phyloP scores from a whole-genome alignment of 768 basidiomycete genomes.

The Termitomyces sp. region DNA sequence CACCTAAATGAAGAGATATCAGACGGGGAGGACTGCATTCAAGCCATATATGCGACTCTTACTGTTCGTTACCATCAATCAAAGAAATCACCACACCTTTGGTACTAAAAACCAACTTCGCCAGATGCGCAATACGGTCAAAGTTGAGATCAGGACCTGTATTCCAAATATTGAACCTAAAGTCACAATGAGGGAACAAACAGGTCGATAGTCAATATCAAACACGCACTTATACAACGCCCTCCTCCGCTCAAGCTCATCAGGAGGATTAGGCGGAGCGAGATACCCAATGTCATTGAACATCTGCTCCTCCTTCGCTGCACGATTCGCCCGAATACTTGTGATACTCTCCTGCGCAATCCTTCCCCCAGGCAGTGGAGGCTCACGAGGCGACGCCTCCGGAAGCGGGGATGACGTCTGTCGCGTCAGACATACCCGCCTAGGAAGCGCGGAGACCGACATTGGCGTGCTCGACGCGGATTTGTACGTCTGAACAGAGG shows the following conservation, averaged over 20 bases:
- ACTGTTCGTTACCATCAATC: conserved; percentile 85
- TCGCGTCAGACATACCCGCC: conserved; percentile 54
- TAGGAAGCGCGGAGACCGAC: conserved; percentile 47
- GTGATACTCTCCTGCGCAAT: conserved; percentile 28
- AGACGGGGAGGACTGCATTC: not conserved
- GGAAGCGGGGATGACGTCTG: conserved; percentile 69
- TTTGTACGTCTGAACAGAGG: not conserved
- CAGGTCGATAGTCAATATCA: not conserved
- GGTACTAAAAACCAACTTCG: conserved; percentile 90
- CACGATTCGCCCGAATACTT: conserved; percentile 40
- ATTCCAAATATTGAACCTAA: conserved; percentile 86
- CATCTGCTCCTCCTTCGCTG: conserved; percentile 67
- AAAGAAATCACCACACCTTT: conserved; percentile 82
- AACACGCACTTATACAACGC: conserved; percentile 77
- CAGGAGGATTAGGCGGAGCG: conserved; percentile 78
- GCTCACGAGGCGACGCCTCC: conserved; percentile 33
- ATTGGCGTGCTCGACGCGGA: conserved; percentile 20
- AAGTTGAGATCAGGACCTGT: conserved; percentile 88
- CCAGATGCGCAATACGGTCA: conserved; percentile 90
- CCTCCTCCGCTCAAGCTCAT: conserved; percentile 78
- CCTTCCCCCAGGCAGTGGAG: conserved; percentile 31
- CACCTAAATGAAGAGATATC: conserved; percentile 46
- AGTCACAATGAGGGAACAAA: not conserved
- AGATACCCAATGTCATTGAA: conserved; percentile 67
- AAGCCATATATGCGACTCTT: conserved; percentile 28